Percentiles rank a stretch among this genome's conserved stretches.
Conservation (phyloP, 2,329 filamentous ascomycete species). For the Talaromyces sp. region DNA sequence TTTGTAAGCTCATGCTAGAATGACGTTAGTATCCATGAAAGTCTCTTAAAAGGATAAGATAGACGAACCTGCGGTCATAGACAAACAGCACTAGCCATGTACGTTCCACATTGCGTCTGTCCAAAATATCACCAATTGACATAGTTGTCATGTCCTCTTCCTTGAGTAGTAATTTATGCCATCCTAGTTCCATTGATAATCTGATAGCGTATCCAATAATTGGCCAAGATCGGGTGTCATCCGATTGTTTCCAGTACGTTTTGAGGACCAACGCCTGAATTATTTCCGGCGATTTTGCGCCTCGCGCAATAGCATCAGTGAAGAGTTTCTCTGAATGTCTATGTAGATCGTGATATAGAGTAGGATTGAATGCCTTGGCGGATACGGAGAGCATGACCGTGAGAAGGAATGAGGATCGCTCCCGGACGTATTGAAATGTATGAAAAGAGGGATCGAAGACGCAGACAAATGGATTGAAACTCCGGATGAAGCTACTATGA, state of each 20-base stretch:
- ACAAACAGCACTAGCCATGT: constrained; percentile 17
- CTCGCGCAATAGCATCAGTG: neutral
- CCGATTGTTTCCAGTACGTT: neutral
- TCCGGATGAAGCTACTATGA: constrained; percentile 33
- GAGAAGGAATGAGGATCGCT: constrained; percentile 37
- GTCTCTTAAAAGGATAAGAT: neutral
- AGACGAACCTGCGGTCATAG: constrained; percentile 36
- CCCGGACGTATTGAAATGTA: constrained; percentile 36
- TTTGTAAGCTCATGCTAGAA: neutral
- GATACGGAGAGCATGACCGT: constrained; percentile 36
- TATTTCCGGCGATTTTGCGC: neutral
- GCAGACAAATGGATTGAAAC: constrained; percentile 40
- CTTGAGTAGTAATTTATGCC: neutral
- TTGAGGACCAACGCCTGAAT: neutral
- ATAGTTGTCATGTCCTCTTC: neutral
- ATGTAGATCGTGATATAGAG: neutral
- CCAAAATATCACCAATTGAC: neutral
- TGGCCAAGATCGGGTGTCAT: neutral
- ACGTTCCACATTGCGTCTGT: neutral
- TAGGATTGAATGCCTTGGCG: constrained; percentile 29
- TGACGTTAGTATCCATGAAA: too few species aligned
- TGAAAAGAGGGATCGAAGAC: constrained; percentile 39
- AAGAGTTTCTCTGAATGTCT: neutral
- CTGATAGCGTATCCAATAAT: neutral
- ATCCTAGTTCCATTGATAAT: neutral